phyloP scores from a whole-genome alignment of 106 monocot genomes.

The Amphibolis antarctica region DNA sequence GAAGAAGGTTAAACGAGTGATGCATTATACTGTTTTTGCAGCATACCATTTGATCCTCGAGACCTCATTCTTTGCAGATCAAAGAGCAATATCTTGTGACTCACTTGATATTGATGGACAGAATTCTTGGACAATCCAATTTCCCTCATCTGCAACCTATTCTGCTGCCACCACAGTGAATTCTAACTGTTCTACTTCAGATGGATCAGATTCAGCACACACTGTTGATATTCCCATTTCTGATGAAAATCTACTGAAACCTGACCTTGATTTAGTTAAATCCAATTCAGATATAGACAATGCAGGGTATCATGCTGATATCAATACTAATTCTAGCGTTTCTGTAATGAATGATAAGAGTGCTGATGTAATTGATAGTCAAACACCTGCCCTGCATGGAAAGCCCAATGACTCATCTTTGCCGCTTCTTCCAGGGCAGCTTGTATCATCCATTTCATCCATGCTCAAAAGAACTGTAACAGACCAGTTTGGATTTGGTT shows the following conservation, averaged over 20 bases:
- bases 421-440: slow-evolving; percentile 15
- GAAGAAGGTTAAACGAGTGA: slow-evolving; percentile 71
- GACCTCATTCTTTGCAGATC: slow-evolving; percentile 88
- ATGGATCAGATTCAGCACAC: slow-evolving; percentile 1
- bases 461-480: slow-evolving; percentile 15
- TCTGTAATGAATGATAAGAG: background rate
- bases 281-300: slow-evolving; percentile 6
- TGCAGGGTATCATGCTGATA: slow-evolving; percentile 10
- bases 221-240: slow-evolving; percentile 30
- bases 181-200: background rate
- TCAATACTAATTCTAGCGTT: slow-evolving; percentile 14
- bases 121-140: background rate
- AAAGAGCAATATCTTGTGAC: slow-evolving; percentile 49
- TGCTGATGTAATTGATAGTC: background rate
- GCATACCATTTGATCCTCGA: slow-evolving; percentile 90
- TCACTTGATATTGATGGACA: background rate
- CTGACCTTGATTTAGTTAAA: slow-evolving; percentile 1
- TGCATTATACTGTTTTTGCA: slow-evolving; percentile 76
- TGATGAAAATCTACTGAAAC: slow-evolving; percentile 16
- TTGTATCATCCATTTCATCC: slow-evolving; percentile 34
- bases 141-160: background rate
- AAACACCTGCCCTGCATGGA: slow-evolving; percentile 2
- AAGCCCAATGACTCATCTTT: slow-evolving; percentile 1
- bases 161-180: background rate
- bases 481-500: slow-evolving; percentile 8